phyloP scores from a whole-genome alignment of 495 filamentous ascomycete species.

The Chlorociboria aeruginascens region DNA sequence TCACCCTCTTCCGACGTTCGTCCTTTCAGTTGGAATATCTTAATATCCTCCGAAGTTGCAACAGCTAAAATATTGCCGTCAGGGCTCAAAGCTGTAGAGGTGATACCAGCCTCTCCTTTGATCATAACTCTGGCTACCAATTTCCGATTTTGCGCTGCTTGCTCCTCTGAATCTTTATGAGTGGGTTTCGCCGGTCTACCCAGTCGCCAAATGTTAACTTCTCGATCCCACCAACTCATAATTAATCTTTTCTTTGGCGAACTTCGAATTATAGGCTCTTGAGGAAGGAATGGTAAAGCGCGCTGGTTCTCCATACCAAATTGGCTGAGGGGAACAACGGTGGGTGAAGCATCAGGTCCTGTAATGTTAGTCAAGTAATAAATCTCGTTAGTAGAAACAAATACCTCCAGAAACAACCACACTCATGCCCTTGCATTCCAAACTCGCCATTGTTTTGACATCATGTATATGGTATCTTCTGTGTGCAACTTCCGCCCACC shows the following conservation, averaged over 20 bases:
- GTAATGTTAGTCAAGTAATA: constrained; percentile 1
- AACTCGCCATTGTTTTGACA: constrained; percentile 89
- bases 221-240: constrained; percentile 87
- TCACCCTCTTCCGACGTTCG: constrained; percentile 31
- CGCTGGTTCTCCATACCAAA: constrained; percentile 75
- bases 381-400: constrained; percentile 14
- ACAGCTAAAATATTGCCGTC: constrained; percentile 68
- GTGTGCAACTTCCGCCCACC: constrained; percentile 81
- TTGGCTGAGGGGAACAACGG: constrained; percentile 66
- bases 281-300: constrained; percentile 66
- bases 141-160: constrained; percentile 34
- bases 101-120: constrained; percentile 77
- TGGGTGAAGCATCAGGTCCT: constrained; percentile 78
- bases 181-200: constrained; percentile 29
- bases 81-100: constrained; percentile 59
- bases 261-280: constrained; percentile 56
- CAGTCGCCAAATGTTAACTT: constrained; percentile 74
- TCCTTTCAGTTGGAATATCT: constrained; percentile 56
- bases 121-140: constrained; percentile 62
- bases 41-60: constrained; percentile 64
- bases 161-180: constrained; percentile 28
- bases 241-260: constrained; percentile 60
- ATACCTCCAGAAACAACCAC: constrained; percentile 86
- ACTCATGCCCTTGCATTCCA: constrained; percentile 71
- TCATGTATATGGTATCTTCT: constrained; percentile 79